Evolutionary conservation across 2,329 filamentous ascomycete genomes (phyloP).

Genomic region (Gliomastix tumulicola): DNA sequence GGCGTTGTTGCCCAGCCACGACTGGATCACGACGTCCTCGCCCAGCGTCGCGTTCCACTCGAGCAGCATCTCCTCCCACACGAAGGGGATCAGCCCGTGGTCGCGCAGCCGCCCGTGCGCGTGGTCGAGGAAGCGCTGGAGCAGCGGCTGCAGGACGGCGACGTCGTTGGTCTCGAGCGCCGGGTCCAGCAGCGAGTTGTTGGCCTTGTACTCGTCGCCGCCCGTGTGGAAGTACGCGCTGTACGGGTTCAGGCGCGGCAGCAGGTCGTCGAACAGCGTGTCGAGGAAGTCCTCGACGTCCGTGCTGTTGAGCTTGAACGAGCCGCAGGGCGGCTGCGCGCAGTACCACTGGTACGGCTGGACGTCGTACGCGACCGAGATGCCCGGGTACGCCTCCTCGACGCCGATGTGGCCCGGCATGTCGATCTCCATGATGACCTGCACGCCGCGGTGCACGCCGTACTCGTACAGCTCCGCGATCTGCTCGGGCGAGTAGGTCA

Average conservation of each 20-base stretch:
- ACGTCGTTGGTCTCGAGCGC: conserved; percentile 61
- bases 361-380: conserved; percentile 47
- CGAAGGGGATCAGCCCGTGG: conserved; percentile 63
- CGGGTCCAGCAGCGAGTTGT: conserved; percentile 59
- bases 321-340: conserved; percentile 57
- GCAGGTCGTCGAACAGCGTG: conserved; percentile 65
- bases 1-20: conserved; percentile 62
- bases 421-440: conserved; percentile 54
- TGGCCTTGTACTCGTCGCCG: conserved; percentile 78
- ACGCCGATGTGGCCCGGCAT: conserved; percentile 55
- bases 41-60: conserved; percentile 72
- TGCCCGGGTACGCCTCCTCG: conserved; percentile 45
- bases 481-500: conserved; percentile 62
- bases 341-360: conserved; percentile 53
- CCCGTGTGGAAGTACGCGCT: conserved; percentile 77
- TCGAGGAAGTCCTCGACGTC: conserved; percentile 66
- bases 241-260: conserved; percentile 65
- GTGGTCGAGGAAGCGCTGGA: conserved; percentile 70
- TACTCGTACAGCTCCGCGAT: conserved; percentile 63
- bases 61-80: conserved; percentile 83
- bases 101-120: conserved; percentile 59
- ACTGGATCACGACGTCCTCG: conserved; percentile 67
- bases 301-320: conserved; percentile 69
- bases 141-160: conserved; percentile 61
- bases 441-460: conserved; percentile 54